phyloP scores from a whole-genome alignment of 148 eudicot genomes.

The Vaccinium darrowii region DNA sequence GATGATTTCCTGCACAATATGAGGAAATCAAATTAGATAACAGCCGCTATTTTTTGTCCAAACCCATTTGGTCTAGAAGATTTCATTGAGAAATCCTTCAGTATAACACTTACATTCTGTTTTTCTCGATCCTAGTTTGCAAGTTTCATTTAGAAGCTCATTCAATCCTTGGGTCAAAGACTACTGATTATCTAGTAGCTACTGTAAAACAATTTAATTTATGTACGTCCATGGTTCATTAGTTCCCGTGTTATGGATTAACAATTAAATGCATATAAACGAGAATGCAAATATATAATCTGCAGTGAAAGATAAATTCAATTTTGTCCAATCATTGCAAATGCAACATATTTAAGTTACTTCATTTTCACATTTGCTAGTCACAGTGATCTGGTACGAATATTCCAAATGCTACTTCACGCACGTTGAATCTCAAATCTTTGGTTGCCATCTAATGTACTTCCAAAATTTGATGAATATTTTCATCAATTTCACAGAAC shows the following conservation, averaged over 20 bases:
- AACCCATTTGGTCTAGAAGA: not conserved
- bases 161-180: not conserved
- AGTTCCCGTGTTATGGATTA: not conserved
- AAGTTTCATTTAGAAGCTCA: not conserved
- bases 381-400: not conserved
- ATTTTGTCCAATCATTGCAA: not conserved
- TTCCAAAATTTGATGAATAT: not conserved
- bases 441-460: not conserved
- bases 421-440: not conserved
- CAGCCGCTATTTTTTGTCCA: not conserved
- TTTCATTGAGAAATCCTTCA: not conserved
- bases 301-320: not conserved
- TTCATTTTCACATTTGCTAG: slow-evolving; percentile 3
- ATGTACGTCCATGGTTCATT: not conserved
- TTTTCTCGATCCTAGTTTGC: slow-evolving; percentile 2
- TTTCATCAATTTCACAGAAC: slow-evolving; percentile 4
- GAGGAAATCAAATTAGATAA: not conserved
- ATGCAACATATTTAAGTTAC: not conserved
- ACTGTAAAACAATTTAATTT: not conserved
- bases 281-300: not conserved
- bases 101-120: not conserved
- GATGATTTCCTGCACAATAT: not conserved
- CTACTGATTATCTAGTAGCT: not conserved
- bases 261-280: not conserved
- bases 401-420: not conserved